Evolutionary conservation across 208 protist species (phyloP), one percentile per base, ranked within the genome.

Genomic region (Crithidia fasciculata): DNA sequence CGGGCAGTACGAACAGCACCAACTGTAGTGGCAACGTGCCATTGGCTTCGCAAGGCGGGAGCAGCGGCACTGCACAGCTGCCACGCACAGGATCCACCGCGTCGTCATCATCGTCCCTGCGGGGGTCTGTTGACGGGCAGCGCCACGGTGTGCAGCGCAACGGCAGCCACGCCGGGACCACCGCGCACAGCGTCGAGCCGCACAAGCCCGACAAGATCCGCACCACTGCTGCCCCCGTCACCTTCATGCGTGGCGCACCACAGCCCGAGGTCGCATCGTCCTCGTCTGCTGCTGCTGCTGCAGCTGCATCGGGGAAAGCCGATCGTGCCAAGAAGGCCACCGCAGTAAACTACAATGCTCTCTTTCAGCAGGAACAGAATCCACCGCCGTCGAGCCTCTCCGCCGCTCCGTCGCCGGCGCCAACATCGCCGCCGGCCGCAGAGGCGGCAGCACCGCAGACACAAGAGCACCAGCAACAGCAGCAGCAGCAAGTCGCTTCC

Each of bases 341-440:
- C 8, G 71, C 79, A 39, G 78, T 78, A 19, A 87, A 87, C 72
- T 87, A 87, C 82, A 87, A 87, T 57, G 78, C 74, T 1, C 67
- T 87, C 2, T 64, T 84, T 18, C 69, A 78, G 3, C 50, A 63
- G 49, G 75, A 81, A 45, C 61, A 80, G 13, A 59, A 36, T 52
- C 47, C 8, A 13, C 57, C n/a, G 2, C 58, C 28, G 28, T 59
- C 56, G 55, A 10, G 3, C 49, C 4, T 49, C 12, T 57, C 62
- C 18, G 49, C 62, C 4, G 47, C 63, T 2, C 49, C 56, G 37
- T 72, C 37, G 0, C 62, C 54, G 40, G 36, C 16, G 10, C 47
- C 68, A 28, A 3, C 18, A 15, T 44, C 52, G n/a, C 50, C 49
- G 2, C 12, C 39, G 9, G 41, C 41, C 5, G 41, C 8, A 19